phyloP scores from a whole-genome alignment of 2,329 filamentous ascomycete species.

The Rasamsonia emersonii region DNA sequence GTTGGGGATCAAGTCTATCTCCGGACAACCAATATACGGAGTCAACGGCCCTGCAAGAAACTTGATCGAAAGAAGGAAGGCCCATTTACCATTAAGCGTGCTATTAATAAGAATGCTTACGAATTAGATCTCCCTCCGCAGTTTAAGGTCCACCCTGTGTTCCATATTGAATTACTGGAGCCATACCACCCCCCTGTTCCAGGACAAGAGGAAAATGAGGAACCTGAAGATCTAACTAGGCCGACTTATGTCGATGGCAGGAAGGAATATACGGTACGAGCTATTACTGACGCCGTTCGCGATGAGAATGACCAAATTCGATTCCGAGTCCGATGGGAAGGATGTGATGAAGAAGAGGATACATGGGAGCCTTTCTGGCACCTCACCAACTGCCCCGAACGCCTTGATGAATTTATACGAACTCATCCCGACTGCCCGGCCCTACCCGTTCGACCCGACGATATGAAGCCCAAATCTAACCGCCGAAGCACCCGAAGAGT shows the following conservation, averaged over 20 bases:
- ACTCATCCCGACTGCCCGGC: neutral
- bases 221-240: neutral
- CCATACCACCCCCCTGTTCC: neutral
- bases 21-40: neutral
- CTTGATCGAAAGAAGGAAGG: neutral
- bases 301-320: neutral
- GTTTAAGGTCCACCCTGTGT: neutral
- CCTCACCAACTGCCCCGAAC: neutral
- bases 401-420: neutral
- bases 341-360: neutral
- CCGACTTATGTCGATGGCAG: neutral
- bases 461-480: neutral
- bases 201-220: neutral
- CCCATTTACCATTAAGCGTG: neutral
- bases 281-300: neutral
- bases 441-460: neutral
- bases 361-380: neutral
- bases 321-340: neutral
- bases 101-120: constrained; percentile 1
- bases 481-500: neutral
- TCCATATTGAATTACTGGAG: constrained; percentile 1
- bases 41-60: neutral
- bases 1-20: neutral
- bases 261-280: neutral
- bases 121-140: neutral